Base-by-base conservation (phyloP, 2,329 filamentous ascomycete species). In the Talaromyces rugulosus region DNA sequence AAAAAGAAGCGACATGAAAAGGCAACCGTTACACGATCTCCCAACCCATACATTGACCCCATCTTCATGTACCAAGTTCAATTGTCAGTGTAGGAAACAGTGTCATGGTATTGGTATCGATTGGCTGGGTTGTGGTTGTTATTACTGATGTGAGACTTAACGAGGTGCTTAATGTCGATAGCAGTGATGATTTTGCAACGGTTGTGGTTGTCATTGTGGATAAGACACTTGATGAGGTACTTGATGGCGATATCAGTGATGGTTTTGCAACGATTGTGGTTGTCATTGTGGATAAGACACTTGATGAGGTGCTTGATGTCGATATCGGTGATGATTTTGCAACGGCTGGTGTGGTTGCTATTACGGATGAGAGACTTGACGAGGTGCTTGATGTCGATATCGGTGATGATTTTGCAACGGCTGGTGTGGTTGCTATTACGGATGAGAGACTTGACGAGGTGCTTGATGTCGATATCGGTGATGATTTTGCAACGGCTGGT, bases 41-140 rank as follows among this genome's bases (percentile, higher is more conserved):
- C 11, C 31, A 56, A 63, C 42, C 59, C 23, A 18, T 8, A 47
- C 44, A 47, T 47, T n/a, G 8, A 47, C n/a, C n/a, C n/a, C 6
- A 18, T 27, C 23, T 2, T 47, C 44, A 47, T 47, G 18, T 47
- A 34, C 62, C 59, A 14, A 63, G 27, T 3, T 42, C 42, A 44
- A 63, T 61, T 7, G 62, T 63, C 56, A 63, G 36, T 6, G 62
- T 56, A 9, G 62, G 61, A 54, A 56, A 36, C 8, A 63, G 16
- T 30, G 27, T 16, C n/a, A 61, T 44, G n/a, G 55, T 63, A 44
- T 59, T 61, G 30, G 61, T 61, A 36, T 63, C 55, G 8, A 61
- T 27, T 30, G 62, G 12, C 28, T 36, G 30, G 51, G 40, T 16
- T 11, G 62, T n/a, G 23, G 54, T 51, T 34, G 62, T 47, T 5